A percentile compares a stretch with the other conserved stretches of the same genome.
phyloP scores from a whole-genome alignment of 495 filamentous ascomycete species.

The Terfezia claveryi region DNA sequence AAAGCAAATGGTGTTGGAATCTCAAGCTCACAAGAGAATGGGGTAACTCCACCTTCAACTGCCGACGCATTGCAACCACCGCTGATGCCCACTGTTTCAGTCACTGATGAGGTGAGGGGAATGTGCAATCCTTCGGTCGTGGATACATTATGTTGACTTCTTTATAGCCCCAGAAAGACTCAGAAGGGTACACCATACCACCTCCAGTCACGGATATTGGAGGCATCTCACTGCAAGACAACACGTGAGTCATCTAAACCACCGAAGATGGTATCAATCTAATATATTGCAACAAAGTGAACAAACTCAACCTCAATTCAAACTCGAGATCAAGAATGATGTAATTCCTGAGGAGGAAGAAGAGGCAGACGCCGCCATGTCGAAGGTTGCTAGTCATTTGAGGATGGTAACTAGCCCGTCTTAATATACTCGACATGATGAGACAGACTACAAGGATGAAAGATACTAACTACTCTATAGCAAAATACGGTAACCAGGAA shows the following conservation, averaged over 20 bases:
- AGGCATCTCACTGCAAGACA: background rate
- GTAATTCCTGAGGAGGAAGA: slow-evolving; percentile 83
- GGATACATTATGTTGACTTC: background rate
- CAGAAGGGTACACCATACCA: slow-evolving; percentile 27
- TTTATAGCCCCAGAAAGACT: slow-evolving; percentile 28
- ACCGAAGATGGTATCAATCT: slow-evolving; percentile 18
- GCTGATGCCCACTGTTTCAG: slow-evolving; percentile 9
- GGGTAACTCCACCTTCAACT: slow-evolving; percentile 7
- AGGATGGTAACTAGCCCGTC: slow-evolving; percentile 30
- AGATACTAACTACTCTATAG: slow-evolving; percentile 33
- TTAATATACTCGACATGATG: background rate
- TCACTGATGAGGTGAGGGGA: slow-evolving; percentile 5
- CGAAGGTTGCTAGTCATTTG: slow-evolving; percentile 76
- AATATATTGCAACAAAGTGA: slow-evolving; percentile 33
- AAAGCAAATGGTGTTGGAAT: background rate
- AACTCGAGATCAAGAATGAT: slow-evolving; percentile 76
- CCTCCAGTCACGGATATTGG: slow-evolving; percentile 13
- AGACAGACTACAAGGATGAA: too few species aligned
- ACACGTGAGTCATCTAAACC: slow-evolving; percentile 20
- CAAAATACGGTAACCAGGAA: slow-evolving; percentile 64
- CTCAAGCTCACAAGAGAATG: background rate
- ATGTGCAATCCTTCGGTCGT: background rate
- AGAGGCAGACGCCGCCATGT: slow-evolving; percentile 70
- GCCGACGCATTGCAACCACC: slow-evolving; percentile 2
- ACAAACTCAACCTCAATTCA: slow-evolving; percentile 51